These are phyloP conservation scores for Gamsiella multidivaricata DNA, from an alignment of 192 early-diverging fungal species.

Conservation along the genomic window DNA sequence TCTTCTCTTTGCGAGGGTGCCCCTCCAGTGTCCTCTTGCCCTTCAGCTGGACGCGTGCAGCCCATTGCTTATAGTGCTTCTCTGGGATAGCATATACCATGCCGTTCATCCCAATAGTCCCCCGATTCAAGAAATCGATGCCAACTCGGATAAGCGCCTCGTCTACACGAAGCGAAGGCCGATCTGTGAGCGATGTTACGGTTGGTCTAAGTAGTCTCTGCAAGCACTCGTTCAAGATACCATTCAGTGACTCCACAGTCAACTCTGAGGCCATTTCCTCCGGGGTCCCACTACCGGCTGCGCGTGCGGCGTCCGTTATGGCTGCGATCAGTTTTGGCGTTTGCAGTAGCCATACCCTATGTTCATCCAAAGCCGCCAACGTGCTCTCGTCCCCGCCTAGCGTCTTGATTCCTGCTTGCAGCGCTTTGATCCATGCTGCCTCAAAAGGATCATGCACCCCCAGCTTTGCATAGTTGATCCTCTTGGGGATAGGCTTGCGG, in stretches of 20 bases:
- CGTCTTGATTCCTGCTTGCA: slow-evolving; percentile 32
- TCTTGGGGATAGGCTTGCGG: slow-evolving; percentile 81
- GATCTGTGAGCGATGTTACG: not conserved
- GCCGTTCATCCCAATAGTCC: slow-evolving; percentile 60
- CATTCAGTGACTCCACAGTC: slow-evolving; percentile 25
- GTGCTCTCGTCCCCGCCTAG: slow-evolving; percentile 20
- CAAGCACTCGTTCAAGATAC: slow-evolving; percentile 1
- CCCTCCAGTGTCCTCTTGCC: slow-evolving; percentile 39
- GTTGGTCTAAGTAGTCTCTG: slow-evolving; percentile 12
- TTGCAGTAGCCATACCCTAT: slow-evolving; percentile 47
- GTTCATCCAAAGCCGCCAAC: not conserved
- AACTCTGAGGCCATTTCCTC: not conserved
- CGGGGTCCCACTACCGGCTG: slow-evolving; percentile 4
- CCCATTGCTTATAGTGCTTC: slow-evolving; percentile 60
- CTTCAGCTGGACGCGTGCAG: slow-evolving; percentile 24
- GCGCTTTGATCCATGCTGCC: slow-evolving; percentile 65
- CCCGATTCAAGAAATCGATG: slow-evolving; percentile 61
- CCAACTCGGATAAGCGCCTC: slow-evolving; percentile 64
- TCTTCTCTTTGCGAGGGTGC: slow-evolving; percentile 35
- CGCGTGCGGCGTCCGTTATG: slow-evolving; percentile 10
- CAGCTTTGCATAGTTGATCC: slow-evolving; percentile 82
- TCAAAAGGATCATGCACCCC: slow-evolving; percentile 77
- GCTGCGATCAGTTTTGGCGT: slow-evolving; percentile 28
- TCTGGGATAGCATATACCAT: slow-evolving; percentile 66
- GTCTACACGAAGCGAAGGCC: slow-evolving; percentile 17